Evolutionary conservation across 2,329 filamentous ascomycete genomes (phyloP).

Genomic region (Scorias spongiosa): DNA sequence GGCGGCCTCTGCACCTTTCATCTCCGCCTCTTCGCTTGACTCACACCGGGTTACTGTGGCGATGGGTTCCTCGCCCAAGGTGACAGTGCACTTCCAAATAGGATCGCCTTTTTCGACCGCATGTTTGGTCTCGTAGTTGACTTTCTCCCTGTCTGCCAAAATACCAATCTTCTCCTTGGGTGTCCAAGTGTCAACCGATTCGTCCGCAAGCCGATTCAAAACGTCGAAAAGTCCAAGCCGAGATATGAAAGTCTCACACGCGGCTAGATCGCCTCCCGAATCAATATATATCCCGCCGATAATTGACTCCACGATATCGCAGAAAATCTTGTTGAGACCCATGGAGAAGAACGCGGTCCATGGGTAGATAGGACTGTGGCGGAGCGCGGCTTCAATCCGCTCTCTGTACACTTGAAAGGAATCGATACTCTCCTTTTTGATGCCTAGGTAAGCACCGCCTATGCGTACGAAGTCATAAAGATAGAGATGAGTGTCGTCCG

Average conservation of each 20-base stretch:
- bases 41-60: conserved; percentile 19
- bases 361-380: conserved; percentile 45
- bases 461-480: conserved; percentile 18
- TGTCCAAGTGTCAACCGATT: conserved; percentile 39
- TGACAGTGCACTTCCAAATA: conserved; percentile 20
- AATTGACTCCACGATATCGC: conserved; percentile 67
- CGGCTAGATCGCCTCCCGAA: conserved; percentile 42
- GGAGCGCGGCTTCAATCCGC: conserved; percentile 37
- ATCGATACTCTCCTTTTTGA: conserved; percentile 29
- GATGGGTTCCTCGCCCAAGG: conserved; percentile 20
- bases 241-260: conserved; percentile 46
- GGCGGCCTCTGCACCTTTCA: conserved; percentile 17
- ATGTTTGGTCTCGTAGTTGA: conserved; percentile 35
- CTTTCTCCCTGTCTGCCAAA: conserved; percentile 36
- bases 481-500: conserved; percentile 3
- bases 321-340: conserved; percentile 60
- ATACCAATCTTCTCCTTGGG: conserved; percentile 55
- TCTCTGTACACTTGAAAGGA: conserved; percentile 36
- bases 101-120: conserved; percentile 2
- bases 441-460: conserved; percentile 28
- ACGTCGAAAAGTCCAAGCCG: conserved; percentile 50
- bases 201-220: conserved; percentile 43
- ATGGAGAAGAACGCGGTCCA: conserved; percentile 59
- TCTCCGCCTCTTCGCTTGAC: conserved; percentile 24
- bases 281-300: conserved; percentile 78